Evolutionary conservation across 164 flowering plant genomes (phyloP).

Genomic region (Pachysandra terminalis): DNA sequence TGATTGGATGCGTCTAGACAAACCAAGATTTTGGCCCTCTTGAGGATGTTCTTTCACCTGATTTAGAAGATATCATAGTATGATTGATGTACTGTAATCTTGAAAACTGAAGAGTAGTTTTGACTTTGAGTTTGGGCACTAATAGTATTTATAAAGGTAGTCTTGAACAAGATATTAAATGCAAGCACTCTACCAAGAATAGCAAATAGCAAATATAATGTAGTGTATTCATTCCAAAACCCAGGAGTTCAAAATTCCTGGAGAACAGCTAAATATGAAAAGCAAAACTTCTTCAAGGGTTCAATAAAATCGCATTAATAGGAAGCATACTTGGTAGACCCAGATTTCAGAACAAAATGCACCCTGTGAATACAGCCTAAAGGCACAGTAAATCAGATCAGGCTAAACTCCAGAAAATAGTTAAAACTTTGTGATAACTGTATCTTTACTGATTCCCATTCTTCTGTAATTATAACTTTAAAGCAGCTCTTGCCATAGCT

Average conservation of each 20-base stretch:
- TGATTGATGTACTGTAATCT: no score
- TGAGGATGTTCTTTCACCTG: not conserved
- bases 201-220: no score
- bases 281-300: not conserved
- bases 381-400: not conserved
- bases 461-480: constrained; percentile 29
- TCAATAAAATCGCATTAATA: no score
- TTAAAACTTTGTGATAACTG: not conserved
- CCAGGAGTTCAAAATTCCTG: not conserved
- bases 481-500: constrained; percentile 80
- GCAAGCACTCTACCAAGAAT: no score
- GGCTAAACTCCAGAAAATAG: not conserved
- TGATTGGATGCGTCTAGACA: not conserved
- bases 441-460: not conserved
- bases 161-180: no score
- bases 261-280: not conserved
- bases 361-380: no score
- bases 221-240: no score
- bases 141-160: no score
- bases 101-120: no score
- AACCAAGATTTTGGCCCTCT: not conserved
- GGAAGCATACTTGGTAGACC: no score
- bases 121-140: no score
- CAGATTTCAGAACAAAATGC: no score
- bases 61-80: not conserved